phyloP scores from a whole-genome alignment of 139 green algal species.

The Tetratostichococcus sp. region DNA sequence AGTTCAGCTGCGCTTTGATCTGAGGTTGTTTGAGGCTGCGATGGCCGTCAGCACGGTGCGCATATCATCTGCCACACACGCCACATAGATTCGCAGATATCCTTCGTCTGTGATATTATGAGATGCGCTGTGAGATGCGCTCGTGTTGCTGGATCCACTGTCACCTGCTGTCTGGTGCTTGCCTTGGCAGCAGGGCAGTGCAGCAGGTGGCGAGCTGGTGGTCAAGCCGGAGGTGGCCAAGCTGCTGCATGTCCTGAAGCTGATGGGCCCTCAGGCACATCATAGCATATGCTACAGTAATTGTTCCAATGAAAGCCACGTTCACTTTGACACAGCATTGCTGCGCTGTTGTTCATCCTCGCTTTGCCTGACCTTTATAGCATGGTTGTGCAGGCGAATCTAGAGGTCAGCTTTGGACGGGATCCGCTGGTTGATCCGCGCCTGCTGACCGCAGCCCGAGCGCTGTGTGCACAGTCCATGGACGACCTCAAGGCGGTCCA shows the following conservation, averaged over 20 bases:
- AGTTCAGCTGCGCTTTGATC: slow-evolving; percentile 72
- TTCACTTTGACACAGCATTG: too few relatives aligned
- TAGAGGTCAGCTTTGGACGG: slow-evolving; percentile 3
- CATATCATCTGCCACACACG: too few relatives aligned
- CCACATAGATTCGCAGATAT: too few relatives aligned
- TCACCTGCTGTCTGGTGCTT: too few relatives aligned
- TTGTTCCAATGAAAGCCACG: too few relatives aligned
- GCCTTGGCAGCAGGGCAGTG: background rate
- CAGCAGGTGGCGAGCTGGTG: background rate
- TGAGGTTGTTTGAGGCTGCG: slow-evolving; percentile 47
- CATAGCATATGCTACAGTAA: too few relatives aligned
- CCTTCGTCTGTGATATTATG: too few relatives aligned
- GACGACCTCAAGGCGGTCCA: slow-evolving; percentile 33
- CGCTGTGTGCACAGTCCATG: slow-evolving; percentile 35
- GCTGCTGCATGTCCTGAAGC: background rate
- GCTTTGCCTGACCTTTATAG: too few relatives aligned
- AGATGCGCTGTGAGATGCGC: too few relatives aligned
- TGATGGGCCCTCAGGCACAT: background rate
- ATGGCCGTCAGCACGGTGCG: slow-evolving; percentile 17
- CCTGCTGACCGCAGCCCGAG: slow-evolving; percentile 48
- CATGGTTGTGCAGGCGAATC: too few relatives aligned
- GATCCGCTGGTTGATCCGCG: slow-evolving; percentile 32
- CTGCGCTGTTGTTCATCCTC: too few relatives aligned
- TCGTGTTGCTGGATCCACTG: too few relatives aligned
- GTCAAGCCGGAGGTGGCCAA: slow-evolving; percentile 1